Evolutionary conservation across 1,139 yeast species (phyloP).

Genomic region (Arxiozyma telluris): DNA sequence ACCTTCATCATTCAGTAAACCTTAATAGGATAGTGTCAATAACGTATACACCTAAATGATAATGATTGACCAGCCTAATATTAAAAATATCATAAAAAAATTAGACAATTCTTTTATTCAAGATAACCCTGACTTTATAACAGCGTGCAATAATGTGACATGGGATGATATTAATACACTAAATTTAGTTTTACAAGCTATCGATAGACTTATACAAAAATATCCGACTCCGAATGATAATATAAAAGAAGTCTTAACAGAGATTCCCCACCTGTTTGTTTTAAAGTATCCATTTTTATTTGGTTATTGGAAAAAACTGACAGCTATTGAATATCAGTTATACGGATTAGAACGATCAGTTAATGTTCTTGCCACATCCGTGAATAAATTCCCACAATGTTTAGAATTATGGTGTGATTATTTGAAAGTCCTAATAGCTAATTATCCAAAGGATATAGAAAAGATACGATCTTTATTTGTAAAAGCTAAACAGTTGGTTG

Average conservation of each 20-base stretch:
- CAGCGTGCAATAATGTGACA: conserved; percentile 15
- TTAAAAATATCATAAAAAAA: conserved; percentile 7
- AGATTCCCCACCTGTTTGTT: conserved; percentile 47
- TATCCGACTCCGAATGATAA: conserved; percentile 30
- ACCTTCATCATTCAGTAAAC: too few species aligned
- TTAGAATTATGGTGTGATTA: conserved; percentile 63
- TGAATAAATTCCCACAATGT: conserved; percentile 45
- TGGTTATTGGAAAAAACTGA: conserved; percentile 55
- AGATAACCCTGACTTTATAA: conserved; percentile 29
- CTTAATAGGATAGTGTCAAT: neutral
- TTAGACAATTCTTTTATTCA: conserved; percentile 29
- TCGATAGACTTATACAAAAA: conserved; percentile 29
- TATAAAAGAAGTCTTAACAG: conserved; percentile 35
- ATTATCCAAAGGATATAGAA: conserved; percentile 26
- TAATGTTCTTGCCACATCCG: conserved; percentile 38
- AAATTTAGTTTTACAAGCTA: conserved; percentile 21
- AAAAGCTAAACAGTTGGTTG: conserved; percentile 38
- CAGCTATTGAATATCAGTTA: conserved; percentile 44
- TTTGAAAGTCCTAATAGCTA: conserved; percentile 41
- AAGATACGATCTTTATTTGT: conserved; percentile 36
- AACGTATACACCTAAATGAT: neutral
- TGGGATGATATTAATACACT: conserved; percentile 25
- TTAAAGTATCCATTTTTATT: conserved; percentile 47
- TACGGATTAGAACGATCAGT: conserved; percentile 47
- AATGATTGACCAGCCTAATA: neutral